Percentiles rank a stretch among this genome's conserved stretches.
Evolutionary conservation across 345 rosid genomes (phyloP).

Genomic region (Pseudoturritis turrita): DNA sequence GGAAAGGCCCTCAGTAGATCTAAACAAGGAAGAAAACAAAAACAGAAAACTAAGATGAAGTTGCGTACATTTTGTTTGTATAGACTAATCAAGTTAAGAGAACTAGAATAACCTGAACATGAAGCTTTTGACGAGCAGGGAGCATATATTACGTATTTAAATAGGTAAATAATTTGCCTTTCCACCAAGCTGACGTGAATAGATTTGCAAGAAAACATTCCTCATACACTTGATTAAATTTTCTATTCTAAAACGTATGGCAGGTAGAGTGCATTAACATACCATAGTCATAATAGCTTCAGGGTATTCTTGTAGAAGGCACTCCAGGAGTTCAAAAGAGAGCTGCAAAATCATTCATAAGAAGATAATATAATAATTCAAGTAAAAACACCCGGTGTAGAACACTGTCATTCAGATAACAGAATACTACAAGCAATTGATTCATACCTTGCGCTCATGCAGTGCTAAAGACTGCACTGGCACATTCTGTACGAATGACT

Average conservation of each 20-base stretch:
- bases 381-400: background rate
- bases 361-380: background rate
- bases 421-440: background rate
- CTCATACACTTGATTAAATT: background rate
- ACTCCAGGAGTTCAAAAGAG: conserved; percentile 77
- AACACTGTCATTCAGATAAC: background rate
- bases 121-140: background rate
- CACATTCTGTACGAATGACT: conserved; percentile 45
- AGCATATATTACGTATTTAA: background rate
- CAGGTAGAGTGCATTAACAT: conserved; percentile 20
- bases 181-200: background rate
- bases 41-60: background rate
- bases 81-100: background rate
- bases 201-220: background rate
- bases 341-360: conserved; percentile 49
- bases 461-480: conserved; percentile 77
- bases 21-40: background rate
- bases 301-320: conserved; percentile 60
- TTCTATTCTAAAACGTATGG: background rate
- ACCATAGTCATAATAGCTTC: conserved; percentile 52
- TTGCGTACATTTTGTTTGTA: background rate
- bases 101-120: background rate
- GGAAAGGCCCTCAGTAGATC: background rate
- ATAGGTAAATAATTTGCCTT: background rate
- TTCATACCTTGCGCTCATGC: conserved; percentile 70